Evolutionary conservation across 2,329 filamentous ascomycete genomes (phyloP).

Genomic region (Colletotrichum horii): DNA sequence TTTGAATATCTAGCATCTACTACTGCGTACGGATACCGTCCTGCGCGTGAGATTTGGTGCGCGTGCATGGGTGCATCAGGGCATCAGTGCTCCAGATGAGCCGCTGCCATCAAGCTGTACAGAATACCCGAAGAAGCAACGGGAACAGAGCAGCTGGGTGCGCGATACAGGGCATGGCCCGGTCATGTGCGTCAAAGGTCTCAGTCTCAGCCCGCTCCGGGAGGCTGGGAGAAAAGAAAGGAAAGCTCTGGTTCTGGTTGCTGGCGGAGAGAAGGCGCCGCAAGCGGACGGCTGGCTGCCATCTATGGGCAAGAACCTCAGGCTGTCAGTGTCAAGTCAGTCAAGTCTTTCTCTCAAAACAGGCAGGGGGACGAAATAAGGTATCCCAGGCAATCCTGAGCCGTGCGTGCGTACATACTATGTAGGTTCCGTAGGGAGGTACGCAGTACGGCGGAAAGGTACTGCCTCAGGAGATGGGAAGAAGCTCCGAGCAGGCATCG

Average conservation of each 20-base stretch:
- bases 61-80: background rate
- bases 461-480: background rate
- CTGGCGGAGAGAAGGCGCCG: background rate
- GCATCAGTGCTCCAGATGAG: background rate
- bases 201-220: background rate
- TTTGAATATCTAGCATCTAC: background rate
- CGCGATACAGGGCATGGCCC: background rate
- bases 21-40: background rate
- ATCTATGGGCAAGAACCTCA: background rate
- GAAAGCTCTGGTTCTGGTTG: background rate
- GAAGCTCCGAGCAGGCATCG: background rate
- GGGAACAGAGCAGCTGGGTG: background rate
- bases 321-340: background rate
- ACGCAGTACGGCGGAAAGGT: too few relatives aligned
- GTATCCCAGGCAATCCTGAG: background rate
- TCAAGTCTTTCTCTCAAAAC: background rate
- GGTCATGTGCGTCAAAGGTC: slow-evolving; percentile 2
- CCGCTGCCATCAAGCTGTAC: background rate
- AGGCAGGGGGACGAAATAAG: background rate
- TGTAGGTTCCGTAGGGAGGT: background rate
- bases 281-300: background rate
- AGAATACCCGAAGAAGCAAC: slow-evolving; percentile 3
- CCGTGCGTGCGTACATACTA: background rate
- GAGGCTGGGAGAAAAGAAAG: background rate
- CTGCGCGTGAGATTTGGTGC: background rate